Conservation (phyloP, 306 rosid genomes). For the Astragalus membranaceus region DNA sequence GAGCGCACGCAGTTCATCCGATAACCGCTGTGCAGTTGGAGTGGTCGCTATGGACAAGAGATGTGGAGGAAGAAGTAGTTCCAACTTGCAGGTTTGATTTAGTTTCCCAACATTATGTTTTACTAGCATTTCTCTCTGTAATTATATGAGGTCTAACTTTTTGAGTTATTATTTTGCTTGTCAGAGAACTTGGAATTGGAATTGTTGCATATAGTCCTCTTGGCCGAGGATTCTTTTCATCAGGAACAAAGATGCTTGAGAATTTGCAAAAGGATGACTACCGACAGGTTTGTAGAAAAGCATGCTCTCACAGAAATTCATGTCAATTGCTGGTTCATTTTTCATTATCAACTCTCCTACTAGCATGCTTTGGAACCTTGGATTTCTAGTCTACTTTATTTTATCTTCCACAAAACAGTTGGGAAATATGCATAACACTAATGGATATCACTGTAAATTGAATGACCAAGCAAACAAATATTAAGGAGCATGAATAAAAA, state of each 20-base stretch:
- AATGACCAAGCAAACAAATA: no score
- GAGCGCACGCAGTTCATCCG: conserved; percentile 74
- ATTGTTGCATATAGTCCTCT: conserved; percentile 67
- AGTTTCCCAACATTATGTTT: neutral
- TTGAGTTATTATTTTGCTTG: neutral
- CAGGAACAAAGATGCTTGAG: conserved; percentile 38
- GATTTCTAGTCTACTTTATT: neutral
- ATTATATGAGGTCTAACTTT: neutral
- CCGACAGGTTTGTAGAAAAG: conserved; percentile 38
- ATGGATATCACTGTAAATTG: no score
- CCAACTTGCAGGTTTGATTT: conserved; percentile 52
- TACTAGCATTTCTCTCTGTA: neutral
- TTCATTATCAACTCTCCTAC: neutral
- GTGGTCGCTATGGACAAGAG: conserved; percentile 62
- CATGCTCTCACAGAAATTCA: neutral
- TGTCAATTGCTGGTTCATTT: neutral
- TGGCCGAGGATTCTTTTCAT: conserved; percentile 58
- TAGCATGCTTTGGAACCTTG: neutral
- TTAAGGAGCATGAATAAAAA: no score
- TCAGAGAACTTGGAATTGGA: conserved; percentile 58
- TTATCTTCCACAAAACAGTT: no score
- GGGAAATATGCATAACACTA: no score
- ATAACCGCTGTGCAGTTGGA: conserved; percentile 58
- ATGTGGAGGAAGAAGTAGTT: conserved; percentile 49
- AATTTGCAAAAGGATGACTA: conserved; percentile 24